A percentile compares a stretch with the other conserved stretches of the same genome.
Conservation (phyloP, 352 stramenopile species). For the Globisporangium abappressorium region DNA sequence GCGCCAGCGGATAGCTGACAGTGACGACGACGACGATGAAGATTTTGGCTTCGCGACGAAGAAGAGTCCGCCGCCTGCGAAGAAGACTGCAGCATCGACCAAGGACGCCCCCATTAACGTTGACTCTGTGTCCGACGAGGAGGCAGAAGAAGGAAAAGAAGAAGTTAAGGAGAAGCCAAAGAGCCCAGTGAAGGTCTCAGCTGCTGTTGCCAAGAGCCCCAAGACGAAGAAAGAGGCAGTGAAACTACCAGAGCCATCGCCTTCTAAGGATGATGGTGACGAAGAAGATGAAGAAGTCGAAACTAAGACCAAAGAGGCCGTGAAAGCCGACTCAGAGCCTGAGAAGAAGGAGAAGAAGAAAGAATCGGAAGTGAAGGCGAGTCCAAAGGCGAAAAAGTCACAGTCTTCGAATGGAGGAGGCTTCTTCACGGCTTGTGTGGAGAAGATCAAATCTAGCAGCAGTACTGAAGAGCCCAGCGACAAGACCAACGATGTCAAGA, state of each 20-base stretch:
- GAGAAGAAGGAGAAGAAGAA: conserved; percentile 5
- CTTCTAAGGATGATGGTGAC: background rate
- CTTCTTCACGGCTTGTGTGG: conserved; percentile 33
- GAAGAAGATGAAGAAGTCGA: background rate
- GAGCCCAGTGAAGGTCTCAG: conserved; percentile 17
- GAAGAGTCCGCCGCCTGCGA: conserved; percentile 9
- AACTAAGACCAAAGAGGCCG: background rate
- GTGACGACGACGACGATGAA: conserved; percentile 45
- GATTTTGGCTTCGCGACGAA: conserved; percentile 33
- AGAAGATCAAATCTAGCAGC: conserved; percentile 22
- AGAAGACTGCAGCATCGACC: conserved; percentile 21
- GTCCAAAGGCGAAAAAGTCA: conserved; percentile 8
- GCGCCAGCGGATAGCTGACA: conserved; percentile 44
- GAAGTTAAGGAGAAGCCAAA: conserved; percentile 20
- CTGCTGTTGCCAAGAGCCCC: conserved; percentile 1
- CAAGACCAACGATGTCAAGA: conserved; percentile 19
- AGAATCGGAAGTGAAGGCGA: background rate
- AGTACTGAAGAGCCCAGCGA: conserved; percentile 11
- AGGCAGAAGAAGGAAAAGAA: conserved; percentile 8
- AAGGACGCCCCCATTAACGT: conserved; percentile 38
- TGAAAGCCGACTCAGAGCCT: background rate
- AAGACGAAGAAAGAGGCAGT: conserved; percentile 8
- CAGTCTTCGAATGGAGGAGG: conserved; percentile 5
- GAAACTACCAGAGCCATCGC: conserved; percentile 4
- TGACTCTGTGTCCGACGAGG: conserved; percentile 17